Base-by-base conservation (phyloP, 2,329 filamentous ascomycete genomes). In the Ophiosphaerella korrae region DNA sequence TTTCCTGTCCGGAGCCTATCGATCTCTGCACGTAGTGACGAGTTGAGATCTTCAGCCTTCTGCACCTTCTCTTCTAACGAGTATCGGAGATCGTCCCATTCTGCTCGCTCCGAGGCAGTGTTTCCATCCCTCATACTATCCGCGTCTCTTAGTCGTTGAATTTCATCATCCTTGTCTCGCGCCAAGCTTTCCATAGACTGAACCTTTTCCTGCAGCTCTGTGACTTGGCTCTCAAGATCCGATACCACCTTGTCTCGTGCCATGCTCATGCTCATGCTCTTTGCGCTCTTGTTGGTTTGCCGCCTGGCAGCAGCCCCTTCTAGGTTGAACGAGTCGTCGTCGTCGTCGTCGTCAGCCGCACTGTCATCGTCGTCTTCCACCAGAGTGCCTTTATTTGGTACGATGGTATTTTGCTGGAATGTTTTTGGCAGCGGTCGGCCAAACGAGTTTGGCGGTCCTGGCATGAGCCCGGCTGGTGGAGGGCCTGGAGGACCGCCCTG, bases 301-400 rank as follows among this genome's bases (percentile, higher is more conserved):
- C 76, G 62, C 57, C 72, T 61, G n/a, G 64, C 58, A 9, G 71
- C 70, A 36, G 71, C 72, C 13, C 68, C 71, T 45, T 86, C 84
- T 34, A 88, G 67, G 13, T 82, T 83, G 70, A 89, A 89, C 2
- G 84, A 81, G 47, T 87, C 67, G 36, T 86, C 80, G 11, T 78
- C 67, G 36, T 86, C 80, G 11, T 78, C 18, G 18, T 21, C 77
- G 68, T 77, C 84, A 13, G 83, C 82, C 16, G 75, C 77, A 16
- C 80, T 81, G 48, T 76, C 78, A 50, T 76, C 76, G 57, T 90
- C 90, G 70, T 97, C 94, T 73, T 99, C 94, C 1, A 97, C 86
- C 87, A 97, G 92, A 0, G 90, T 97, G 66, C 93, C 96, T 77
- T 97, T 99, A 71, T 97, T 97, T 0, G 94, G 94, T 29, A 97